Evolutionary conservation across 371 early-diverging fungal genomes (phyloP).

Genomic region (Mortierella sp.): DNA sequence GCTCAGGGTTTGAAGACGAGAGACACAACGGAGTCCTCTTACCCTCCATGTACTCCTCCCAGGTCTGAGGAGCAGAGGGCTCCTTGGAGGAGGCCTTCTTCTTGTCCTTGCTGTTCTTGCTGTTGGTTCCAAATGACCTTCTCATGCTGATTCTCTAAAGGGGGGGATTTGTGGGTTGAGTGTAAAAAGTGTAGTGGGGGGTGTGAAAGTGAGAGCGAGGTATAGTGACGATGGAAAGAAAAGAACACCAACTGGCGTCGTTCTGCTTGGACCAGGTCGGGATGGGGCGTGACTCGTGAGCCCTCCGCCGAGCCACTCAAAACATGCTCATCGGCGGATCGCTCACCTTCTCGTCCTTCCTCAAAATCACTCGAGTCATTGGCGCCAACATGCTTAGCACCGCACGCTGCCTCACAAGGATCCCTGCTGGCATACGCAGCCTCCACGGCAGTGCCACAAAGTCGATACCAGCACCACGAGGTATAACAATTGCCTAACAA

Average conservation of each 20-base stretch:
- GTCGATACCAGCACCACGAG: conserved; percentile 44
- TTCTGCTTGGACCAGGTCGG: too few species aligned
- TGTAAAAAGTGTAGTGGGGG: too few species aligned
- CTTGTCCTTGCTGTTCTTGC: conserved; percentile 45
- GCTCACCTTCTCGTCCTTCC: too few species aligned
- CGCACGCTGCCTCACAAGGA: conserved; percentile 33
- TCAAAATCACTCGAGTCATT: too few species aligned
- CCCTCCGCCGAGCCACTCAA: too few species aligned
- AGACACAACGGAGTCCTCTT: background rate
- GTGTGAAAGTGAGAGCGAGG: conserved; percentile 5
- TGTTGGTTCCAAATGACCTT: conserved; percentile 27
- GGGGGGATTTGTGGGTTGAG: background rate
- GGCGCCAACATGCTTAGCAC: too few species aligned
- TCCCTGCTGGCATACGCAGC: conserved; percentile 23
- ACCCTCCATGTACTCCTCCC: conserved; percentile 56
- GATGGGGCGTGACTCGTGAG: background rate
- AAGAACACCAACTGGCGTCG: too few species aligned
- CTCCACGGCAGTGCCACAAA: conserved; percentile 36
- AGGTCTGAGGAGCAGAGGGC: conserved; percentile 32
- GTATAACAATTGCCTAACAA: conserved; percentile 13
- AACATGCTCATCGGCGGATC: too few species aligned
- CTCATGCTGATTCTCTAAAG: conserved; percentile 18
- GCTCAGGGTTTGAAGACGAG: too few species aligned
- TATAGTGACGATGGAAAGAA: background rate
- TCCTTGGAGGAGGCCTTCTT: conserved; percentile 43